Evolutionary conservation across 345 rosid species (phyloP).

Genomic region (Hypericum perforatum): DNA sequence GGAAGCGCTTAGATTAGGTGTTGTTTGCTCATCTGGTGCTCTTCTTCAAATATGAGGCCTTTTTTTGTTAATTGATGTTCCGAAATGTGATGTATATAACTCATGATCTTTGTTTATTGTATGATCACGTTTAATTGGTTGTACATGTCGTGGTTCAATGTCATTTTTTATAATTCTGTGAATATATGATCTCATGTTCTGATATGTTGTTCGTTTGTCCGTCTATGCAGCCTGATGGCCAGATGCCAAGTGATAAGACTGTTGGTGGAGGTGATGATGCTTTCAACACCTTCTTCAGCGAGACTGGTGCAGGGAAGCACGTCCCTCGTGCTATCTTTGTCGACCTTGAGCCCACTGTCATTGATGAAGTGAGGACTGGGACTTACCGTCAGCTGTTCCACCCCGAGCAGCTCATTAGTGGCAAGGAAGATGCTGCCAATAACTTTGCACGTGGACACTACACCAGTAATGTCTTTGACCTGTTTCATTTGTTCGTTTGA

Average conservation of each 20-base stretch:
- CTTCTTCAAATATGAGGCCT: no score
- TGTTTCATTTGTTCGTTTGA: no score
- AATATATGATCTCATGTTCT: no score
- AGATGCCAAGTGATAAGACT: slow-evolving; percentile 67
- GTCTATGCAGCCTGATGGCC: slow-evolving; percentile 57
- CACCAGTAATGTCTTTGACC: slow-evolving; percentile 31
- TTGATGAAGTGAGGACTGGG: slow-evolving; percentile 56
- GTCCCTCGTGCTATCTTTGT: slow-evolving; percentile 76
- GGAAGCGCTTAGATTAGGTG: no score
- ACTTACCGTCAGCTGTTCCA: slow-evolving; percentile 41
- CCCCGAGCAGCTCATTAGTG: slow-evolving; percentile 34
- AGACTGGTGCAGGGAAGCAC: slow-evolving; percentile 73
- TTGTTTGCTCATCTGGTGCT: no score
- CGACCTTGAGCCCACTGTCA: slow-evolving; percentile 79
- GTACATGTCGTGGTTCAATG: no score
- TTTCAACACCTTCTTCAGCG: slow-evolving; percentile 20
- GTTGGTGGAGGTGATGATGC: slow-evolving; percentile 78
- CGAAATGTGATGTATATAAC: no score
- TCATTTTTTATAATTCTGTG: no score
- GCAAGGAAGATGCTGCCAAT: slow-evolving; percentile 80
- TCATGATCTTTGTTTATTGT: no score
- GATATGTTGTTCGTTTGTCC: not conserved
- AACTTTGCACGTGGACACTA: slow-evolving; percentile 83
- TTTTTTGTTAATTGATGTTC: no score
- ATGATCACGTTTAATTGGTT: no score